Evolutionary conservation across 148 eudicot species (phyloP), one percentile per base, ranked within the genome.

Genomic region (Silene conica): DNA sequence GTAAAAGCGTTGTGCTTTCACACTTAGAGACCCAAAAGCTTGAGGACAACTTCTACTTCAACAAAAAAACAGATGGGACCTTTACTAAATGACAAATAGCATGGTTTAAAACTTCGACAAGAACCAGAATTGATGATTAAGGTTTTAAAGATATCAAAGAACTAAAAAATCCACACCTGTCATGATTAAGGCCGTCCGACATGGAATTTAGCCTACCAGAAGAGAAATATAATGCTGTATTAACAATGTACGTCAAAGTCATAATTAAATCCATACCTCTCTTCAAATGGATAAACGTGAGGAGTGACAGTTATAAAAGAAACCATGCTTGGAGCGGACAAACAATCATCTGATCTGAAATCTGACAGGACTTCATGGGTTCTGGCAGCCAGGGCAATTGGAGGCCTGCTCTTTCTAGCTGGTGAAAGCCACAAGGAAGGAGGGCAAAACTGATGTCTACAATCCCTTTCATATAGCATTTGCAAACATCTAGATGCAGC

Each of bases 391-490:
- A 87, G 81, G 43, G 96, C 97, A 74, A 94, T 87, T 46, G 98
- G 96, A 57, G 97, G 97, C 80, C 97, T 85, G 80, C 82, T 88
- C 65, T 75, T 84, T 71, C 85, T 80, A 76, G 92, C 97, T 74
- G 98, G 98, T 69, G 97, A 83, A 68, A 94, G 90, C 98, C 98
- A 94, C 82, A 94, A 82, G 73, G 81, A 80, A 72, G 96, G 86
- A 70, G 93, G 96, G 74, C 98, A 94, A 78, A 91, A 94, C 71
- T 79, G 87, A 83, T 89, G 98, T 73, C 98, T 86, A 78, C 97
- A 94, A 77, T 94, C 96, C 82, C 98, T 89, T 86, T 94, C 97
- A 74, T 94, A 94, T 69, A 94, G 78, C 82, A 94, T 84, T 85
- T 94, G 98, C 58, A 94, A 82, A 79, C 98, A 94, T 74, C 87